These are phyloP conservation scores for Aspergillus asperescens DNA, from an alignment of 495 filamentous ascomycete genomes.

Conservation along the genomic window DNA sequence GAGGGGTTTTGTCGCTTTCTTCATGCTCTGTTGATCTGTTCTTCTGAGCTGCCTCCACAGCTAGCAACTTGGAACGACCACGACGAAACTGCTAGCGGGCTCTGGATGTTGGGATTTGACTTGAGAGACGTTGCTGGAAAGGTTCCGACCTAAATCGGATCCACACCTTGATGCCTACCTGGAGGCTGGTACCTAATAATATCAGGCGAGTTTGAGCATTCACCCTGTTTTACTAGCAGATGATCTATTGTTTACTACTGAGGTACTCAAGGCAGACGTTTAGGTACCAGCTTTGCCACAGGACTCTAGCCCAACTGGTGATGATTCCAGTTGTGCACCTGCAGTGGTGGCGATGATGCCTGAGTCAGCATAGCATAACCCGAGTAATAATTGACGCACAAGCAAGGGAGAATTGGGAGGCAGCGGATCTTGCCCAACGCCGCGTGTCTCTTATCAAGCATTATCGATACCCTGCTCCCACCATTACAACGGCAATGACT, in stretches of 20 bases:
- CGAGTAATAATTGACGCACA: conserved; percentile 17
- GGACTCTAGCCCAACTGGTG: neutral
- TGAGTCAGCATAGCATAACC: conserved; percentile 9
- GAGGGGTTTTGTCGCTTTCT: conserved; percentile 10
- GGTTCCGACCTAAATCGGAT: conserved; percentile 1
- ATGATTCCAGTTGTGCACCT: neutral
- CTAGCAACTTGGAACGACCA: too few species aligned
- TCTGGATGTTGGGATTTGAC: too few species aligned
- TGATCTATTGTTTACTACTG: neutral
- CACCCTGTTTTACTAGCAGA: too few species aligned
- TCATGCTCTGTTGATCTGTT: neutral
- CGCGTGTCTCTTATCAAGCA: conserved; percentile 1
- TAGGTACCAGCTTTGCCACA: conserved; percentile 9
- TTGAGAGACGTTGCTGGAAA: too few species aligned
- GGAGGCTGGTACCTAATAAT: neutral
- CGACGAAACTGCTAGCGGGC: too few species aligned
- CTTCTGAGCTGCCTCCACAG: too few species aligned
- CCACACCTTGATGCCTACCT: too few species aligned
- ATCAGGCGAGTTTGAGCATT: too few species aligned
- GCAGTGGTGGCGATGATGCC: conserved; percentile 3
- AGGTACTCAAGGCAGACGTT: neutral
- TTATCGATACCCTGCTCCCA: too few species aligned
- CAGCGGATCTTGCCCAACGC: conserved; percentile 13
- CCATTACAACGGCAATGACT: too few species aligned
- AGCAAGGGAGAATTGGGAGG: conserved; percentile 20